phyloP scores from a whole-genome alignment of 2,329 filamentous ascomycete genomes.

The Trichophyton rubrum region DNA sequence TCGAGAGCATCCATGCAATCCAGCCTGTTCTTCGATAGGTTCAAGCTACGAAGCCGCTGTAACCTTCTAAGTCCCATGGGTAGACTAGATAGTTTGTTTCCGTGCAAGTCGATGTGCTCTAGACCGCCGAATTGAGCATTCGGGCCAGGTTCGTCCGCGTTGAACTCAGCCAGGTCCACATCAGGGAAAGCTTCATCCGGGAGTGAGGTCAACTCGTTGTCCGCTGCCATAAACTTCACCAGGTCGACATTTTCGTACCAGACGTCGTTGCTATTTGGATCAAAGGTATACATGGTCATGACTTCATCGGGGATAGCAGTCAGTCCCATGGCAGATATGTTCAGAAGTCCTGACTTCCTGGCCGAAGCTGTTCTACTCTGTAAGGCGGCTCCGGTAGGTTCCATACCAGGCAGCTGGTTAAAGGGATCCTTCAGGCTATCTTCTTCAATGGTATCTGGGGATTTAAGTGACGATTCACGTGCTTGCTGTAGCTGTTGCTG shows the following conservation, averaged over 20 bases:
- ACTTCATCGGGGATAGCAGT: constrained; percentile 71
- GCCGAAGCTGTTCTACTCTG: constrained; percentile 60
- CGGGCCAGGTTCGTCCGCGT: constrained; percentile 52
- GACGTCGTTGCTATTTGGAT: constrained; percentile 50
- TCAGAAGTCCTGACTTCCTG: constrained; percentile 66
- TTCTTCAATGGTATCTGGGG: constrained; percentile 30
- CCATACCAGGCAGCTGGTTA: constrained; percentile 49
- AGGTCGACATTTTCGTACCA: constrained; percentile 93
- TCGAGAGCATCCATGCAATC: constrained; percentile 54
- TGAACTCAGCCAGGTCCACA: constrained; percentile 40
- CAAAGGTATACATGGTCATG: constrained; percentile 77
- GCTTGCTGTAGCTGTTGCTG: constrained; percentile 10
- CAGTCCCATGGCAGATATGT: constrained; percentile 73
- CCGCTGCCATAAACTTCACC: constrained; percentile 69
- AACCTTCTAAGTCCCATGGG: constrained; percentile 66
- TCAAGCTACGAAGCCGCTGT: constrained; percentile 63
- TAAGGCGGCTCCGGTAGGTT: constrained; percentile 53
- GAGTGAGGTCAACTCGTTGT: constrained; percentile 71
- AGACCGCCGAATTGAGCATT: constrained; percentile 71
- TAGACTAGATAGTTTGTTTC: constrained; percentile 60
- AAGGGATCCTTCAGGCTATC: constrained; percentile 34
- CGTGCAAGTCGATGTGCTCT: constrained; percentile 72
- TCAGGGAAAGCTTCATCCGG: constrained; percentile 71
- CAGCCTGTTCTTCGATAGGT: constrained; percentile 74
- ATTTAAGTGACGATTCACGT: constrained; percentile 17